Conservation (phyloP, 805 yeast genomes). For the Cyberlindnera nakhonratchasimensis region DNA sequence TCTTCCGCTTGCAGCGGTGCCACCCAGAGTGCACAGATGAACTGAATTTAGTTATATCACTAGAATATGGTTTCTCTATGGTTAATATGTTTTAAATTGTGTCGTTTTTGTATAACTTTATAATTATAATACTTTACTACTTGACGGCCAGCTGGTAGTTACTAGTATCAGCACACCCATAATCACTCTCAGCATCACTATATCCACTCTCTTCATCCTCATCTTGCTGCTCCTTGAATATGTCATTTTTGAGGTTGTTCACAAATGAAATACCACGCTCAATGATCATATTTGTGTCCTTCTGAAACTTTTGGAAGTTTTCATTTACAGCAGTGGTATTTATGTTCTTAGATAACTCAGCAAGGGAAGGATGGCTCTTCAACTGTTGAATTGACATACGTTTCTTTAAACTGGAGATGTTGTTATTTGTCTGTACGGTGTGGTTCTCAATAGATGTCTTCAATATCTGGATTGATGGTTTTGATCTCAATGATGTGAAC, state of each 20-base stretch:
- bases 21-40: slow-evolving; percentile 2
- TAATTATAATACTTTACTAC: too few relatives aligned
- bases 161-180: slow-evolving; percentile 28
- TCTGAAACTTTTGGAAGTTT: slow-evolving; percentile 24
- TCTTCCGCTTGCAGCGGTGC: slow-evolving; percentile 8
- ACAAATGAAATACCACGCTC: slow-evolving; percentile 23
- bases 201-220: slow-evolving; percentile 27
- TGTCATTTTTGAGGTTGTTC: slow-evolving; percentile 29
- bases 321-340: slow-evolving; percentile 11
- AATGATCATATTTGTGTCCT: slow-evolving; percentile 23
- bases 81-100: slow-evolving; percentile 1
- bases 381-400: slow-evolving; percentile 24
- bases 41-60: background rate
- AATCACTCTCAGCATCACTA: slow-evolving; percentile 17
- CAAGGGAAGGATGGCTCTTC: slow-evolving; percentile 9
- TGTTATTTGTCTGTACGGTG: slow-evolving; percentile 11
- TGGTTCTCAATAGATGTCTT: slow-evolving; percentile 6
- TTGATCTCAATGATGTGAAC: slow-evolving; percentile 9
- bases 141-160: slow-evolving; percentile 27
- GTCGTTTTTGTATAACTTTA: background rate
- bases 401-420: slow-evolving; percentile 22
- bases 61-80: background rate
- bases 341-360: slow-evolving; percentile 8
- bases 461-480: slow-evolving; percentile 17
- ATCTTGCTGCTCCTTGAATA: slow-evolving; percentile 28